Evolutionary conservation across 805 yeast species (phyloP).

Genomic region (Candida methanosorbosa): DNA sequence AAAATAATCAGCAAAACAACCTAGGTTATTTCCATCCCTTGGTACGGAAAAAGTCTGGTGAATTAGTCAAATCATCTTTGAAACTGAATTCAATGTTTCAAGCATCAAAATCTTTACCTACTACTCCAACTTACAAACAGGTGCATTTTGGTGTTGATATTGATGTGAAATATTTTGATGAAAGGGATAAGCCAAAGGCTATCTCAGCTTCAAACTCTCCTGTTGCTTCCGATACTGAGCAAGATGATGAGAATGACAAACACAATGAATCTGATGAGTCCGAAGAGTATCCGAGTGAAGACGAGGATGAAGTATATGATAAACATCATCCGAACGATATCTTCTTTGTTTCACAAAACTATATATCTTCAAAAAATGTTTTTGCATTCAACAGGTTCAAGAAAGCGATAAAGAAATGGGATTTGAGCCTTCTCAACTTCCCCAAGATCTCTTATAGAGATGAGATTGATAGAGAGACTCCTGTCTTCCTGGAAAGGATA

Average conservation of each 20-base stretch:
- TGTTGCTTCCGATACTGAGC: conserved; percentile 21
- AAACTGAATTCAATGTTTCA: conserved; percentile 29
- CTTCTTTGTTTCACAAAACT: conserved; percentile 11
- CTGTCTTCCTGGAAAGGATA: conserved; percentile 58
- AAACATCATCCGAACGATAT: conserved; percentile 4
- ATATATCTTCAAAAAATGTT: conserved; percentile 6
- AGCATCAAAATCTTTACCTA: conserved; percentile 33
- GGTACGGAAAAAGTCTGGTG: conserved; percentile 84
- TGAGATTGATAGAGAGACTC: conserved; percentile 29
- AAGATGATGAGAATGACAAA: conserved; percentile 19
- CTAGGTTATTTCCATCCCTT: conserved; percentile 29
- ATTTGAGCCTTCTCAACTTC: conserved; percentile 32
- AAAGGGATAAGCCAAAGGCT: conserved; percentile 67
- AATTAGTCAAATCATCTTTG: conserved; percentile 67
- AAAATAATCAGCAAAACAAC: conserved; percentile 1
- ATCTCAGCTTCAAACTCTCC: conserved; percentile 67
- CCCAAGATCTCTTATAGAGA: conserved; percentile 36
- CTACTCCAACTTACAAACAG: conserved; percentile 55
- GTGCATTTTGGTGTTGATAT: conserved; percentile 80
- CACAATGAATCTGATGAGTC: conserved; percentile 19
- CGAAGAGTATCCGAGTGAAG: conserved; percentile 19
- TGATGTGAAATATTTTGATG: conserved; percentile 66
- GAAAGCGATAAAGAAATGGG: conserved; percentile 29
- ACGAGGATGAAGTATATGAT: conserved; percentile 8
- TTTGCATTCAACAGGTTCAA: conserved; percentile 13